These are phyloP conservation scores for Colletotrichum navitas DNA, from an alignment of 2,329 filamentous ascomycete genomes.

Conservation along the genomic window DNA sequence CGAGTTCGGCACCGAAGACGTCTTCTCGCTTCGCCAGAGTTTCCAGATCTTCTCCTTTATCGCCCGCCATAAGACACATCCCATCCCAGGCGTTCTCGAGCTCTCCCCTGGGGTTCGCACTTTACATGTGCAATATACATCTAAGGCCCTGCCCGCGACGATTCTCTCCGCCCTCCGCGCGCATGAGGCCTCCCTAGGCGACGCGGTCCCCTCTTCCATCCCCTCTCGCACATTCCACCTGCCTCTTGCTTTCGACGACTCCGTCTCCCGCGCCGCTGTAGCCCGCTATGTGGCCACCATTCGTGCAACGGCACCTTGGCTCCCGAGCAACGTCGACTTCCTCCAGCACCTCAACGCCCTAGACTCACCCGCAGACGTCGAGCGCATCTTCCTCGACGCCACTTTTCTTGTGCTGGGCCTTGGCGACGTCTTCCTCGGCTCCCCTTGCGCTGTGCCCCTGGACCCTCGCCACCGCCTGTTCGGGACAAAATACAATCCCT, in stretches of 20 bases:
- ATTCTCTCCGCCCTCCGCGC: constrained; percentile 44
- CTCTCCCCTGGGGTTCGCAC: constrained; percentile 52
- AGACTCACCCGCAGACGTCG: constrained; percentile 44
- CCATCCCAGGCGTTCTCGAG: constrained; percentile 49
- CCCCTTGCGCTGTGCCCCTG: constrained; percentile 53
- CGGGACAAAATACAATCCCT: constrained; percentile 55
- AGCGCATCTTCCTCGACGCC: constrained; percentile 48
- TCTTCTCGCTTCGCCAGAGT: constrained; percentile 51
- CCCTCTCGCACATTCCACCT: constrained; percentile 51
- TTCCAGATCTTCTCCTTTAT: constrained; percentile 52
- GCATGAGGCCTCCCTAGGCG: constrained; percentile 46
- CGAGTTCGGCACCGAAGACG: constrained; percentile 48
- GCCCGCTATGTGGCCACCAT: constrained; percentile 73
- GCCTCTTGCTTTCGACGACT: constrained; percentile 56
- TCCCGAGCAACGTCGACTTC: constrained; percentile 73
- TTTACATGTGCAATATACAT: constrained; percentile 50
- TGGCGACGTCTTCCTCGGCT: constrained; percentile 56
- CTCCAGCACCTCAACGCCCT: constrained; percentile 52
- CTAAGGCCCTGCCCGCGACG: constrained; percentile 39
- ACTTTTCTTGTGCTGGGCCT: constrained; percentile 54
- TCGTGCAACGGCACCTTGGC: constrained; percentile 70
- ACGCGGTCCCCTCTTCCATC: constrained; percentile 43
- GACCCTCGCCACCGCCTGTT: constrained; percentile 52
- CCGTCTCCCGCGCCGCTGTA: constrained; percentile 62
- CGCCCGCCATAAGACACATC: constrained; percentile 46